These are phyloP conservation scores for Citrus maxima DNA, from an alignment of 345 rosid species.

Conservation along the genomic window DNA sequence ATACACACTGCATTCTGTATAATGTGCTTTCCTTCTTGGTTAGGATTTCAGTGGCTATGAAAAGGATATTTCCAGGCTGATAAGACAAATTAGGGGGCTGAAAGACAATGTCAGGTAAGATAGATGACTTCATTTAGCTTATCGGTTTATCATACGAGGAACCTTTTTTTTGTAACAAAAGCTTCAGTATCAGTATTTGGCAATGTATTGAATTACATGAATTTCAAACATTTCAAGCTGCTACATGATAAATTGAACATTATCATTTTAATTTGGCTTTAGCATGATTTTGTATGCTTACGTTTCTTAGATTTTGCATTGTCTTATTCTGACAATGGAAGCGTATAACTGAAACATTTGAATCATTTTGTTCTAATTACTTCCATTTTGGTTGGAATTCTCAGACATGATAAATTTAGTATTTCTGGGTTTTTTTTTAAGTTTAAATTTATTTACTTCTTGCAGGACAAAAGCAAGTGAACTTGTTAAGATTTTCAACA, in stretches of 20 bases:
- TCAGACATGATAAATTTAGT: not conserved
- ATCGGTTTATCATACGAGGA: not conserved
- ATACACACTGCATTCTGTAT: slow-evolving; percentile 10
- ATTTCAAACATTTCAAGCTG: not conserved
- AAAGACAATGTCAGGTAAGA: slow-evolving; percentile 72
- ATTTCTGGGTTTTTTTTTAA: not conserved
- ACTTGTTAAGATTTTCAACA: slow-evolving; percentile 60
- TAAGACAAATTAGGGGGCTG: slow-evolving; percentile 64
- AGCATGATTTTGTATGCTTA: not conserved
- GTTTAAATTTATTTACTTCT: slow-evolving; percentile 11
- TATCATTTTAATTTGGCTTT: not conserved
- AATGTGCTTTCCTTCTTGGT: slow-evolving; percentile 8
- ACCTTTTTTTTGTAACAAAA: not conserved
- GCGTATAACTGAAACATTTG: not conserved
- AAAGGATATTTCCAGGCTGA: slow-evolving; percentile 53
- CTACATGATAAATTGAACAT: not conserved
- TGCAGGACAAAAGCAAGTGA: slow-evolving; percentile 74
- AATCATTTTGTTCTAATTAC: not conserved
- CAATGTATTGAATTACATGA: not conserved
- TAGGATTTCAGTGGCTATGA: slow-evolving; percentile 68
- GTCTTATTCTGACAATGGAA: not conserved
- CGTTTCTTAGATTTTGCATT: not conserved
- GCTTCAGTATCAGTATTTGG: not conserved
- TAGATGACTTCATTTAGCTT: slow-evolving; percentile 7
- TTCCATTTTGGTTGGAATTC: slow-evolving; percentile 5